Evolutionary conservation across 2,329 filamentous ascomycete species (phyloP).

Genomic region (Fusarium xyrophilum): DNA sequence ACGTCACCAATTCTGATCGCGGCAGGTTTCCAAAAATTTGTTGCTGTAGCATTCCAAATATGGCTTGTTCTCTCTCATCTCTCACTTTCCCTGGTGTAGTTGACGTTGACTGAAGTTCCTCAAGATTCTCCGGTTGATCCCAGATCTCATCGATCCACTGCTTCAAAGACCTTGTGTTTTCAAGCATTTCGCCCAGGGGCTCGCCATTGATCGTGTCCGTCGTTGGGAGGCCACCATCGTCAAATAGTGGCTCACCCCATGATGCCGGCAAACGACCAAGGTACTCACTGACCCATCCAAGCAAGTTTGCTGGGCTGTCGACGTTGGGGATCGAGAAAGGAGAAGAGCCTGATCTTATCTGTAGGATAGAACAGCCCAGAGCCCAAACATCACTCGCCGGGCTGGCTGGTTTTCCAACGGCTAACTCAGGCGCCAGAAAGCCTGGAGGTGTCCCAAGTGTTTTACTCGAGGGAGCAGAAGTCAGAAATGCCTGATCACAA

Average conservation of each 20-base stretch:
- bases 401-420: background rate
- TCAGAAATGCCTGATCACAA: background rate
- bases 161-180: background rate
- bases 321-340: conserved; percentile 6
- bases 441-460: background rate
- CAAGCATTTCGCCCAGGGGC: background rate
- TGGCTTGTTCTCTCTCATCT: background rate
- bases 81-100: background rate
- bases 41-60: conserved; percentile 10
- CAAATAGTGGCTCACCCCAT: conserved; percentile 15
- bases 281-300: conserved; percentile 7
- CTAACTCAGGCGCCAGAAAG: background rate
- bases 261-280: conserved; percentile 2
- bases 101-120: background rate
- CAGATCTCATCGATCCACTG: conserved; percentile 8
- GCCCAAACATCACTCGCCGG: conserved; percentile 25
- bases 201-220: background rate
- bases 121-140: background rate
- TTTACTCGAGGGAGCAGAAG: background rate
- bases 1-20: conserved; percentile 1
- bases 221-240: conserved; percentile 8
- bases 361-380: conserved; percentile 7
- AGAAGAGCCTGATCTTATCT: conserved; percentile 4
- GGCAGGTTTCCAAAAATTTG: conserved; percentile 19
- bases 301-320: conserved; percentile 2